phyloP scores from a whole-genome alignment of 371 early-diverging fungal species.

The Catenaria anguillulae region DNA sequence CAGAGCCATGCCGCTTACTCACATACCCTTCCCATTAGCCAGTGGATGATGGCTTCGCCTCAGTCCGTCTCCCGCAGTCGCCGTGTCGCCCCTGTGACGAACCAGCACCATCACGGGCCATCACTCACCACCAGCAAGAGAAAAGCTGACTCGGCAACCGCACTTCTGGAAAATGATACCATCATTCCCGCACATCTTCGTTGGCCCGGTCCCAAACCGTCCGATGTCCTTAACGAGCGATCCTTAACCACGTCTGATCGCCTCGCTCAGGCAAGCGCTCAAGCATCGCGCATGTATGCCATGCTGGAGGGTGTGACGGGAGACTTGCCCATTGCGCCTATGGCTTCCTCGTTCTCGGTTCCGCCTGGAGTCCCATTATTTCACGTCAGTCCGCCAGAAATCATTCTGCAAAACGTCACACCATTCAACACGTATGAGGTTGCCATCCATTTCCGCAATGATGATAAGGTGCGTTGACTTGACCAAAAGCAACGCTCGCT shows the following conservation, averaged over 20 bases:
- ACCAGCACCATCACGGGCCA: too few species aligned
- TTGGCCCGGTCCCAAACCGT: neutral
- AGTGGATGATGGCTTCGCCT: too few species aligned
- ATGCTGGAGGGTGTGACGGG: neutral
- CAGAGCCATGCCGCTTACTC: too few species aligned
- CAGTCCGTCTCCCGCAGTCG: too few species aligned
- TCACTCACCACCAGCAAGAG: neutral
- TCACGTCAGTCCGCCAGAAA: constrained; percentile 25
- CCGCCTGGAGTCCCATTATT: constrained; percentile 34
- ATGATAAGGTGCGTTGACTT: constrained; percentile 36
- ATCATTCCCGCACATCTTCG: neutral
- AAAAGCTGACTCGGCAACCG: neutral
- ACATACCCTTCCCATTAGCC: too few species aligned
- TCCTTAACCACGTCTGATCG: neutral
- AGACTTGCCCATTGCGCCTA: neutral
- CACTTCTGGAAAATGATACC: neutral
- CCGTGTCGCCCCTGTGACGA: too few species aligned
- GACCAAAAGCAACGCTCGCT: too few species aligned
- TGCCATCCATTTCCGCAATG: constrained; percentile 29
- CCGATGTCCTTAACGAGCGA: neutral
- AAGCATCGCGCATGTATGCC: neutral
- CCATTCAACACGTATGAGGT: constrained; percentile 33
- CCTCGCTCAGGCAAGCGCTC: neutral
- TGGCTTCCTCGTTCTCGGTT: too few species aligned
- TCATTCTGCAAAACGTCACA: constrained; percentile 23